These are phyloP conservation scores for Stevia rebaudiana DNA, from an alignment of 140 eudicot species.

Conservation along the genomic window DNA sequence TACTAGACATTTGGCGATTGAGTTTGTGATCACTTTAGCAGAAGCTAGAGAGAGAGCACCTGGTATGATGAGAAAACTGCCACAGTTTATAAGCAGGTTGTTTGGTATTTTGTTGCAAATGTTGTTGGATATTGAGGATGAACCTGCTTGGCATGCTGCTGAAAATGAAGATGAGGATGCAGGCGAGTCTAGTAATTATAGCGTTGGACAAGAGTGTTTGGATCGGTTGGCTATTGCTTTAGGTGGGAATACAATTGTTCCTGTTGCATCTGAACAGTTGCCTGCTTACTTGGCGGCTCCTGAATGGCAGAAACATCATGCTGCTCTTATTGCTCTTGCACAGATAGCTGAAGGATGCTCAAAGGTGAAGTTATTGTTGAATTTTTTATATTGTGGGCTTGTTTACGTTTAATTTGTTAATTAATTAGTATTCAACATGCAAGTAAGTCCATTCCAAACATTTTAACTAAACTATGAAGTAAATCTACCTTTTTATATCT, in stretches of 20 bases:
- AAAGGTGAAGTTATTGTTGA: slow-evolving; percentile 43
- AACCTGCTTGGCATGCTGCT: slow-evolving; percentile 87
- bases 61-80: slow-evolving; percentile 99
- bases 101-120: slow-evolving; percentile 74
- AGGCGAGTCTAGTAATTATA: slow-evolving; percentile 82
- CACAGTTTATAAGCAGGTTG: slow-evolving; percentile 82
- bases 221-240: slow-evolving; percentile 84
- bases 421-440: not conserved
- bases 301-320: slow-evolving; percentile 98
- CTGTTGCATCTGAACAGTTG: slow-evolving; percentile 91
- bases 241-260: slow-evolving; percentile 94
- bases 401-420: not conserved
- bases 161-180: slow-evolving; percentile 93
- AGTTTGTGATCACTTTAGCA: slow-evolving; percentile 85
- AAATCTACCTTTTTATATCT: not conserved
- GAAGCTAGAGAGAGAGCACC: slow-evolving; percentile 96
- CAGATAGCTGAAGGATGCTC: slow-evolving; percentile 98
- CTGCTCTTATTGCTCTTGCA: slow-evolving; percentile 94
- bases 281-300: slow-evolving; percentile 86
- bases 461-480: not conserved
- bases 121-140: slow-evolving; percentile 89
- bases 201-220: slow-evolving; percentile 95
- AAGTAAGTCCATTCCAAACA: not conserved
- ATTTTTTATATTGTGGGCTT: not conserved
- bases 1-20: slow-evolving; percentile 80